A percentile compares a stretch with the other conserved stretches of the same genome.
These are phyloP conservation scores for Seiridium cupressi DNA, from an alignment of 2,329 filamentous ascomycete species.

Conservation along the genomic window DNA sequence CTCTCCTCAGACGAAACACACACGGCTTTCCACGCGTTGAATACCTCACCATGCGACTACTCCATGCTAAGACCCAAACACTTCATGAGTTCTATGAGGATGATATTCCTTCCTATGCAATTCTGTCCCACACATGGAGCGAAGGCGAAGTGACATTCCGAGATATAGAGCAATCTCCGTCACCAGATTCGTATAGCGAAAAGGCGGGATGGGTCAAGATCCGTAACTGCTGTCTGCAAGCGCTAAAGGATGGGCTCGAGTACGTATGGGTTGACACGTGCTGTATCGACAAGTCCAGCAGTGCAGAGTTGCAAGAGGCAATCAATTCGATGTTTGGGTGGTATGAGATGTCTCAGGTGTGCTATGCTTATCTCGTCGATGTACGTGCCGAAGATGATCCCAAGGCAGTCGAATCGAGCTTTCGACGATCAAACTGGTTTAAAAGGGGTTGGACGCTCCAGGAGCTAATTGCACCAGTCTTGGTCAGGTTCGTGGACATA, in stretches of 20 bases:
- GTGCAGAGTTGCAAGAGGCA: background rate
- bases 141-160: background rate
- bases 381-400: too few species aligned
- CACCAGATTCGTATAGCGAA: background rate
- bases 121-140: constrained; percentile 16
- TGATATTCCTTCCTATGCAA: constrained; percentile 10
- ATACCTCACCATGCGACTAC: too few species aligned
- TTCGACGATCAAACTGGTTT: too few species aligned
- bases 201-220: constrained; percentile 10
- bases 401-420: too few species aligned
- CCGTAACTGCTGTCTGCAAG: constrained; percentile 10
- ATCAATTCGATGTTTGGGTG: constrained; percentile 9
- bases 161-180: constrained; percentile 6
- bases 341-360: background rate
- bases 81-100: background rate
- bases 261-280: background rate
- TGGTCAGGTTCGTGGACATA: too few species aligned
- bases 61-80: too few species aligned
- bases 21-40: too few species aligned
- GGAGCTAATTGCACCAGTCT: too few species aligned
- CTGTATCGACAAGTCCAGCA: constrained; percentile 6
- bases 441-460: background rate
- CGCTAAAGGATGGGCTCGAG: constrained; percentile 5
- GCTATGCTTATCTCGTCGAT: too few species aligned
- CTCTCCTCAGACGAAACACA: too few species aligned